Conservation (phyloP, 192 early-diverging fungal species). For the Obelidium mucronatum region DNA sequence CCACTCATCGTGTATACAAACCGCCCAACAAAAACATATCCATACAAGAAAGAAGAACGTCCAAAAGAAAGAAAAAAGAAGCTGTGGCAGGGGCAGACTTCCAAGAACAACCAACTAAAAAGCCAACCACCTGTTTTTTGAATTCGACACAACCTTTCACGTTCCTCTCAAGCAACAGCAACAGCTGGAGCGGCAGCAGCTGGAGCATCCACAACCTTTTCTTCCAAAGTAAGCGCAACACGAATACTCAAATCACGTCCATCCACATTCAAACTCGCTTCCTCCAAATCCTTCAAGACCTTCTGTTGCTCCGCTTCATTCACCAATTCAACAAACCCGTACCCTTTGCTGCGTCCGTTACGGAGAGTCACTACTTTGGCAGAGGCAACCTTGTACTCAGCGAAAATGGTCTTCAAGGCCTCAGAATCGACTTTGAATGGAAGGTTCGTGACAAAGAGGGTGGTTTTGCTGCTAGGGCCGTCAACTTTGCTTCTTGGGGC, state of each 20-base stretch:
- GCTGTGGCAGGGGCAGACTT: neutral
- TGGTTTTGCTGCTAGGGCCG: conserved; percentile 46
- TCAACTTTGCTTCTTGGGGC: conserved; percentile 23
- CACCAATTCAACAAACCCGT: conserved; percentile 90
- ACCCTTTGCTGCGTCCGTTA: conserved; percentile 86
- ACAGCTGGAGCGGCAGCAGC: neutral
- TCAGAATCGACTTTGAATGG: conserved; percentile 60
- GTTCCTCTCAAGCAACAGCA: neutral
- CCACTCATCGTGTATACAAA: too few species aligned
- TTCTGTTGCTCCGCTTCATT: conserved; percentile 79
- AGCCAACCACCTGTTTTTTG: too few species aligned
- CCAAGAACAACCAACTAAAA: conserved; percentile 33
- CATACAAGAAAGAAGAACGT: neutral
- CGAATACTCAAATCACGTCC: conserved; percentile 72
- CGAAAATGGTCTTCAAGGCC: conserved; percentile 52
- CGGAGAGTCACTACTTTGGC: conserved; percentile 78
- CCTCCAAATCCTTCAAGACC: conserved; percentile 65
- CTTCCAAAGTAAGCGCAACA: conserved; percentile 54
- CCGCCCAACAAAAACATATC: neutral
- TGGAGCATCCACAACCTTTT: neutral
- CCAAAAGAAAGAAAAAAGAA: neutral
- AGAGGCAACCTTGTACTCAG: conserved; percentile 64
- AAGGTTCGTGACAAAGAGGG: conserved; percentile 67
- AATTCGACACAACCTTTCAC: neutral
- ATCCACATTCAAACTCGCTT: conserved; percentile 64